Evolutionary conservation across 441 rosid genomes (phyloP), one percentile per base, ranked within the genome.

Genomic region (Pelargonium citronellum): DNA sequence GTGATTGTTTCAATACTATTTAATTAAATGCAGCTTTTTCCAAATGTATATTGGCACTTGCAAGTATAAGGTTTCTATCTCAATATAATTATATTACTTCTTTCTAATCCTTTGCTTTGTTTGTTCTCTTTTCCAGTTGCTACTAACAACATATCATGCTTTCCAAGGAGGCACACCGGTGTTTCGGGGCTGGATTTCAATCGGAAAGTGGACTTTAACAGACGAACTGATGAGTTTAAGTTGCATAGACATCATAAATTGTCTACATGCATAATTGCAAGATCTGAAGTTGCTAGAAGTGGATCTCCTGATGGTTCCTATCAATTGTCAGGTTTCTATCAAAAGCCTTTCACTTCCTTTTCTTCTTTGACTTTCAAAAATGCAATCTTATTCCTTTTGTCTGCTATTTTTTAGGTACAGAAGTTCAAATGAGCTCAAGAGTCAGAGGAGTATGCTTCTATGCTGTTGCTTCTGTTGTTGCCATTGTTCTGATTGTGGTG

Each of bases 391-490:
- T 64, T 75, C 67, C 69, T 61, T n/a, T 57, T 67, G 53, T 66
- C 70, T 77, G 67, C 68, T 69, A 60, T 69, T 66, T 83, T 68
- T 75, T 64, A 86, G 78, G 78, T 79, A 83, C 97, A 87, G 96
- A 82, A 75, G 67, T 78, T 77, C 82, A 83, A 79, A 74, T 83
- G 70, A 69, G 76, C 73, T 81, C 90, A 73, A 90, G 80, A 82
- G 82, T 86, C 63, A 87, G 95, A 81, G 97, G 98, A 79, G 75
- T 90, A 67, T 83, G 89, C 75, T 94, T 94, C 70, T 91, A 87
- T 71, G 77, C 79, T 63, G 79, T 83, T 68, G 84, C 95, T 73
- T 81, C 83, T 46, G 43, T 84, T 64, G 81, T 84, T 2, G 96
- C 95, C 73, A 76, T 82, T 73, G 73, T 84, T 69, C 80, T 91